phyloP scores from a whole-genome alignment of 2,329 filamentous ascomycete species.

The Cadophora malorum region DNA sequence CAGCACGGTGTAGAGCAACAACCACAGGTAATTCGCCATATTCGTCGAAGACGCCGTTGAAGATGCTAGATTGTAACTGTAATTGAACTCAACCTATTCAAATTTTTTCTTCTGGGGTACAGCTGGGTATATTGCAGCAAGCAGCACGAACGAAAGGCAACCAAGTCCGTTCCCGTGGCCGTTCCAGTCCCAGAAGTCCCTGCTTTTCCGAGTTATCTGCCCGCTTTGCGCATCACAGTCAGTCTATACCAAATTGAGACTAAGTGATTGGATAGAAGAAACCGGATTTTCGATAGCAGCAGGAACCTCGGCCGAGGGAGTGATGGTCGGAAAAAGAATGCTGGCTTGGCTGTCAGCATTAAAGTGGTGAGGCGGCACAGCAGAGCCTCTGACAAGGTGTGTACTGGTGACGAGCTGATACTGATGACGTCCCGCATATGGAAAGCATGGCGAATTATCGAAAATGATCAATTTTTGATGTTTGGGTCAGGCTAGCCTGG shows the following conservation, averaged over 20 bases:
- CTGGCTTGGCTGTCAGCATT: conserved; percentile 6
- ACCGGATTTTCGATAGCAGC: neutral
- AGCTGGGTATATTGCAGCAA: neutral
- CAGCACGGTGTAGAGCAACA: conserved; percentile 1
- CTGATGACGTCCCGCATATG: too few species aligned
- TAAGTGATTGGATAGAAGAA: neutral
- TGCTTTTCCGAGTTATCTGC: neutral
- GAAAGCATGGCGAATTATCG: too few species aligned
- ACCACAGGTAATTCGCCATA: conserved; percentile 14
- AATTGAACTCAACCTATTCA: too few species aligned
- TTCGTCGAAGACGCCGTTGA: neutral
- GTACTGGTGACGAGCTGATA: too few species aligned
- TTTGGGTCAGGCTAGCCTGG: too few species aligned
- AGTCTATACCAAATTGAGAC: neutral
- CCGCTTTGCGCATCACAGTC: neutral
- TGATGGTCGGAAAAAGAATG: neutral
- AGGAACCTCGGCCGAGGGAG: neutral
- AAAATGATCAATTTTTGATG: too few species aligned
- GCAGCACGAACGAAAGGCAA: neutral
- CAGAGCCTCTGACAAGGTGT: neutral
- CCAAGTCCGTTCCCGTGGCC: neutral
- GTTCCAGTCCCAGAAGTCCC: neutral
- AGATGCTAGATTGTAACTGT: too few species aligned
- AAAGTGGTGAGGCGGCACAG: neutral
- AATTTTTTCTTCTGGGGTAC: too few species aligned